Conservation (phyloP, 2,329 filamentous ascomycete species). For the Alternaria ventricosa region DNA sequence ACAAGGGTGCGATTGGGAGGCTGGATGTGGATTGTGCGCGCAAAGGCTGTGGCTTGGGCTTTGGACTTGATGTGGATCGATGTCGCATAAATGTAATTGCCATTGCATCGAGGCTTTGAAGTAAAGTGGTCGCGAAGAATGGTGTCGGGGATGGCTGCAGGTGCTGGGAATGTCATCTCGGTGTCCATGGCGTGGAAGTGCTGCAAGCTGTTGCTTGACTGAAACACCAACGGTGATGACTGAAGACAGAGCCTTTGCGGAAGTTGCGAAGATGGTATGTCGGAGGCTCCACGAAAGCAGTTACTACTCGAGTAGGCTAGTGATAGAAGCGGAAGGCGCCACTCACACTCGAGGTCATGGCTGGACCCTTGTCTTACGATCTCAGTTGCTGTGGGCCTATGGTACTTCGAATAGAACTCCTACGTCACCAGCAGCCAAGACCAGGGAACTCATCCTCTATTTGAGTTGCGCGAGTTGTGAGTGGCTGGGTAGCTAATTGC, state of each 20-base stretch:
- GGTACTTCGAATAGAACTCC: not conserved
- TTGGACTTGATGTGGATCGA: not conserved
- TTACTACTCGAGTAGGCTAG: not conserved
- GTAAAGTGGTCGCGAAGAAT: not conserved
- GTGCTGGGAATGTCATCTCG: not conserved
- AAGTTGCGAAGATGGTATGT: not conserved
- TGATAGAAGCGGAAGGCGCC: not conserved
- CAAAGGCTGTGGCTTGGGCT: not conserved
- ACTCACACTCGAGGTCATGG: not conserved
- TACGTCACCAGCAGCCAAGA: not conserved
- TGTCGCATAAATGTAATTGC: not conserved
- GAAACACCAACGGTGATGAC: not conserved
- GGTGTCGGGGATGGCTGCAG: not conserved
- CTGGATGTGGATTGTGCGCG: not conserved
- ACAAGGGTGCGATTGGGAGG: not conserved
- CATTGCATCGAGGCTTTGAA: not conserved
- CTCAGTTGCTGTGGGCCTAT: not conserved
- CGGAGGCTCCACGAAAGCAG: not conserved
- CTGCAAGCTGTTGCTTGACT: not conserved
- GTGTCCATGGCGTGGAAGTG: not conserved
- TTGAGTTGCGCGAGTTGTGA: not conserved
- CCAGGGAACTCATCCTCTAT: not conserved
- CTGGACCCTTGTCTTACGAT: not conserved
- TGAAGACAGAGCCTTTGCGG: not conserved
- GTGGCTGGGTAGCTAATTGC: not conserved